Evolutionary conservation across 345 rosid genomes (phyloP), one percentile per base, ranked within the genome.

Genomic region (Rhodomyrtus tomentosa): DNA sequence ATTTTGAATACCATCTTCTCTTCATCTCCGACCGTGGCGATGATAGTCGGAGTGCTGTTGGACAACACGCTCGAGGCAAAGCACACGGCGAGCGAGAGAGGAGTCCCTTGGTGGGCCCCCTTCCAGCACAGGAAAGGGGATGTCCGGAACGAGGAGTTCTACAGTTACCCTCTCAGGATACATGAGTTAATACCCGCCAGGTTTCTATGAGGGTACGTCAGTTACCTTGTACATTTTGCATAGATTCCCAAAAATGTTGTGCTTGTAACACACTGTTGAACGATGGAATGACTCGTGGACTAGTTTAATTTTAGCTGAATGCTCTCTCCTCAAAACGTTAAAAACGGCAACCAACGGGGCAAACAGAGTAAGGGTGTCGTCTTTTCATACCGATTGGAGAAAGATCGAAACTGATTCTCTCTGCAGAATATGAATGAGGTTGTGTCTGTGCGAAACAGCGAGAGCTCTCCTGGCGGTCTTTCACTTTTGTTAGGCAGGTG

Each of bases 71-170:
- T 97, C 0, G 95, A 95, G 2, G 91, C 97, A 1, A 85, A 85
- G 83, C 79, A 85, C 5, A 80, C 87, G 1, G 55, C 32, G 8
- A 55, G 40, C 0, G 99, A 93, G 80, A 92, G 99, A 91, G 99
- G 98, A 86, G 55, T 91, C 62, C 88, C 90, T 11, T 97, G 99
- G 99, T 97, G 98, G 99, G 87, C 59, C 80, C 99, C 99, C 5
- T 97, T 97, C 94, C 98, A 92, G 89, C 87, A 84, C 84, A 88
- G 93, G 87, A 50, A 89, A 5, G 98, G 99, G 50, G 99, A 97
- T 51, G 5, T 0, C 6, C 89, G 99, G 88, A 95, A 91, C 7
- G 94, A 89, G 0, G 99, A 95, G 89, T 97, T 95, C 87, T 97
- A 97, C 87, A 88, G 92, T 51, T 82, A 88, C 68, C 99, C 99